Evolutionary conservation across 2,329 filamentous ascomycete genomes (phyloP).

Genomic region (Xylariomycetidae sp.): DNA sequence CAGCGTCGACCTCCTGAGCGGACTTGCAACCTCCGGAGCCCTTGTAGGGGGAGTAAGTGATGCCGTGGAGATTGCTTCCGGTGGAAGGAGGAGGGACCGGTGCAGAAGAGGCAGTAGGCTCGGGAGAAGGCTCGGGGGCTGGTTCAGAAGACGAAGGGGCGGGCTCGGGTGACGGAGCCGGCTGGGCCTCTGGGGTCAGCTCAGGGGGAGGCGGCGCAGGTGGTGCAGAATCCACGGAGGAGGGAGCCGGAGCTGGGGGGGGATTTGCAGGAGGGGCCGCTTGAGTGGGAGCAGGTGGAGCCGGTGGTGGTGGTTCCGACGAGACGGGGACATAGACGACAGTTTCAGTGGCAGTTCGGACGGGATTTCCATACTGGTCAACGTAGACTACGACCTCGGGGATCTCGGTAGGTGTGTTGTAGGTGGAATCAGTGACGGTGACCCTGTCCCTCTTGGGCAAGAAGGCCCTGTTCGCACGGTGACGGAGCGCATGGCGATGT

Average conservation of each 20-base stretch:
- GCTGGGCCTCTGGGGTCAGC: conserved; percentile 8
- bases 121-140: too few species aligned
- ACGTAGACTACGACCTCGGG: conserved; percentile 56
- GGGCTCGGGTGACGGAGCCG: conserved; percentile 4
- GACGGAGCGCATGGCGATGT: conserved; percentile 31
- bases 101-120: conserved; percentile 7
- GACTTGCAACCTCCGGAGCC: conserved; percentile 61
- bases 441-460: conserved; percentile 21
- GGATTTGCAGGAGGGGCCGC: conserved; percentile 6
- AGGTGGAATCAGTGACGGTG: conserved; percentile 32
- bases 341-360: conserved; percentile 39
- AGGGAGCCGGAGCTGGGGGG: conserved; percentile 5
- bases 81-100: conserved; percentile 11
- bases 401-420: conserved; percentile 35
- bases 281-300: conserved; percentile 6
- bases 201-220: conserved; percentile 7
- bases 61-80: conserved; percentile 29
- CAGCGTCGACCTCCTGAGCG: conserved; percentile 54
- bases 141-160: conserved; percentile 1
- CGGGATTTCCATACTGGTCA: conserved; percentile 48
- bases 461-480: conserved; percentile 16
- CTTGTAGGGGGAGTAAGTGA: conserved; percentile 47
- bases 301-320: conserved; percentile 5
- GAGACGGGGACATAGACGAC: conserved; percentile 23
- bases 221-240: conserved; percentile 4